These are phyloP conservation scores for Eucalyptus caleyi DNA, from an alignment of 345 rosid genomes.

Conservation along the genomic window DNA sequence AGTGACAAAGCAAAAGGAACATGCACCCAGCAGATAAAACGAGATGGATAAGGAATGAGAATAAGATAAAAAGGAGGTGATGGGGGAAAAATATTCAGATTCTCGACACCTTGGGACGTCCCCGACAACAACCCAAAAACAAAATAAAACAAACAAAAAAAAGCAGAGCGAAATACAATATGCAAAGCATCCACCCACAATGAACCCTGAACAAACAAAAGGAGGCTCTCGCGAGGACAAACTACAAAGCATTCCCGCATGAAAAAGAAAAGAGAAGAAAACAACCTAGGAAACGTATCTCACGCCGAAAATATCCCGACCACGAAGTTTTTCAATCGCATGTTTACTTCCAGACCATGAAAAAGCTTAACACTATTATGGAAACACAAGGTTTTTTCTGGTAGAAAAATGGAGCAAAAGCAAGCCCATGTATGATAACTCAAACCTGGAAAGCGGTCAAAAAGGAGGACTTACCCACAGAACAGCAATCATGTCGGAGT, in stretches of 20 bases:
- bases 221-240: no score
- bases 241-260: background rate
- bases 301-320: background rate
- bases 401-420: background rate
- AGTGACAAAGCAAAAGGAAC: background rate
- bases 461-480: conserved; percentile 45
- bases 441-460: background rate
- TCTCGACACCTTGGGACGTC: background rate
- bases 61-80: background rate
- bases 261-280: no score
- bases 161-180: background rate
- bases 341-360: background rate
- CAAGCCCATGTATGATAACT: background rate
- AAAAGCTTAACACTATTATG: background rate
- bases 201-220: background rate
- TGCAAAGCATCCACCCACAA: background rate
- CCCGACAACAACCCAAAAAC: background rate
- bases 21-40: background rate
- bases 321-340: background rate
- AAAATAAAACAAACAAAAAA: background rate
- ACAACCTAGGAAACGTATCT: background rate
- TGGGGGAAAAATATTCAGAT: background rate
- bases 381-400: background rate
- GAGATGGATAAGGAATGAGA: background rate
- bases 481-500: conserved; percentile 74